Conservation (phyloP, 1,139 yeast genomes). For the Geotrichum reessii region DNA sequence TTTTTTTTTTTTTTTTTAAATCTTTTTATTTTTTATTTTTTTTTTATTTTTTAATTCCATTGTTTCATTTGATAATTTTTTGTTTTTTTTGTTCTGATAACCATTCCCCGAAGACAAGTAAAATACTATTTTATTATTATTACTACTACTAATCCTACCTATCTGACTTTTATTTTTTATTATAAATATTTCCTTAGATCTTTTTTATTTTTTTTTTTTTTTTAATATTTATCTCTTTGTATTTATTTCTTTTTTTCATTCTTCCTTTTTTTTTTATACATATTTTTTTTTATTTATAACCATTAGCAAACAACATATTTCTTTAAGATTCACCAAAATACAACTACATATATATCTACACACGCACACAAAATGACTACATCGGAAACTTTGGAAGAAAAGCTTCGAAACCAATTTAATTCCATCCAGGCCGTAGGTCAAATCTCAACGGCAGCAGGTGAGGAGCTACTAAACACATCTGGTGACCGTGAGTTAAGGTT, state of each 20-base stretch:
- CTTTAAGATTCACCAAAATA: background rate
- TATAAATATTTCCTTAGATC: background rate
- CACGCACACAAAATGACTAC: background rate
- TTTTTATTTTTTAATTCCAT: too few relatives aligned
- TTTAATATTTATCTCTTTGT: background rate
- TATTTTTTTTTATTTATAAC: background rate
- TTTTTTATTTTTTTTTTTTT: background rate
- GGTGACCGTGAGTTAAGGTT: slow-evolving; percentile 17
- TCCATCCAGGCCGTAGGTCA: slow-evolving; percentile 22
- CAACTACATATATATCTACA: too few relatives aligned
- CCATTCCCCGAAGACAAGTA: too few relatives aligned
- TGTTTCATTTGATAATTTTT: too few relatives aligned
- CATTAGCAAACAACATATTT: background rate
- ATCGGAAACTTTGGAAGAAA: background rate
- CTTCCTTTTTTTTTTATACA: background rate
- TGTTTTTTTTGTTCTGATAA: too few relatives aligned
- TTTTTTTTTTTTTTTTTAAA: too few relatives aligned
- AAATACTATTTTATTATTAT: background rate
- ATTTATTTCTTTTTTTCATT: background rate
- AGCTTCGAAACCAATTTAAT: background rate
- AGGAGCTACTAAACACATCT: slow-evolving; percentile 23
- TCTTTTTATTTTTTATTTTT: too few relatives aligned
- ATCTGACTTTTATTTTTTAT: background rate
- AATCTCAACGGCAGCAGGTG: slow-evolving; percentile 24
- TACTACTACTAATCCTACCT: background rate